phyloP scores from a whole-genome alignment of 805 yeast species.

The Priceomyces castillae region DNA sequence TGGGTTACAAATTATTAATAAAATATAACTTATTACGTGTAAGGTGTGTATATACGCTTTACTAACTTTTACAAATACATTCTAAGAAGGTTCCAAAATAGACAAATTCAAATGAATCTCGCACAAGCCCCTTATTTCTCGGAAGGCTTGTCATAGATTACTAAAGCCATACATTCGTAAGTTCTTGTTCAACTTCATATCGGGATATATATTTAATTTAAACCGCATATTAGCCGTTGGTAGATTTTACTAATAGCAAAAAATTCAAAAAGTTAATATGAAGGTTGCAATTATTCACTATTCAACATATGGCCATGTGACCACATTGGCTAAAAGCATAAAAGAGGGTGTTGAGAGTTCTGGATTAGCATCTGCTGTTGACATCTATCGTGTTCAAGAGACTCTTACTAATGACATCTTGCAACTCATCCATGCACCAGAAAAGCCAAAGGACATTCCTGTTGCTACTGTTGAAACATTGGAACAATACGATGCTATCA shows the following conservation, averaged over 20 bases:
- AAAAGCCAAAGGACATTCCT: conserved; percentile 54
- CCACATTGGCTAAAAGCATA: conserved; percentile 64
- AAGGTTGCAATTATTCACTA: conserved; percentile 76
- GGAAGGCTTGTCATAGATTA: too few relatives aligned
- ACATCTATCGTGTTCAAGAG: conserved; percentile 77
- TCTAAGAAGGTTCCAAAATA: too few relatives aligned
- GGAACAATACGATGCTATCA: conserved; percentile 63
- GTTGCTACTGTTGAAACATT: conserved; percentile 57
- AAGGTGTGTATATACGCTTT: too few relatives aligned
- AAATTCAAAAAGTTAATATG: conserved; percentile 13
- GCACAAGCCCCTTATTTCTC: too few relatives aligned
- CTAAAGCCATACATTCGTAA: too few relatives aligned
- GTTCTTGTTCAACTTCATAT: background rate
- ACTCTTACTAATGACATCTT: conserved; percentile 67
- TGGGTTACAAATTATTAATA: too few relatives aligned
- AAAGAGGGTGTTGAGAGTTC: conserved; percentile 67
- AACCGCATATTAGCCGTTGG: too few relatives aligned
- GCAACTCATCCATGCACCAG: conserved; percentile 61
- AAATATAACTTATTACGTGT: too few relatives aligned
- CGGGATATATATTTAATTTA: background rate
- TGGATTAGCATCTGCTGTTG: conserved; percentile 58
- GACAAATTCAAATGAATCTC: too few relatives aligned
- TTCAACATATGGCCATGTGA: conserved; percentile 78
- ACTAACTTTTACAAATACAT: too few relatives aligned
- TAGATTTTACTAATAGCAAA: too few relatives aligned